phyloP scores from a whole-genome alignment of 345 rosid genomes.

The Hypericum androsaemum region DNA sequence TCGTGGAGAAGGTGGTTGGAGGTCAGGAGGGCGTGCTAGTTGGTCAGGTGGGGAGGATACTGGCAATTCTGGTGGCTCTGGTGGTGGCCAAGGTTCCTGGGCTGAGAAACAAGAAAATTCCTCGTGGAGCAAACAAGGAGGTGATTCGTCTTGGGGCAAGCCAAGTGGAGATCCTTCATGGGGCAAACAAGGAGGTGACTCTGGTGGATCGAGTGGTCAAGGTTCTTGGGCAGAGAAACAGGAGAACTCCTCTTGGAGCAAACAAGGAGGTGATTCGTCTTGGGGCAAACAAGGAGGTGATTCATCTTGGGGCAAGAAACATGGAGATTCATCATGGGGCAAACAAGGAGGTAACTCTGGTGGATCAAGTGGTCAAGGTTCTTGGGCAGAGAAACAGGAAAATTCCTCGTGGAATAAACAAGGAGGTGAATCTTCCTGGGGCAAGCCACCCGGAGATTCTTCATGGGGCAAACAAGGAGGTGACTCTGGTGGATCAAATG shows the following conservation, averaged over 20 bases:
- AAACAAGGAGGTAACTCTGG: slow-evolving; percentile 3
- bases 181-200: no score
- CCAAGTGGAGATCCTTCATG: not conserved
- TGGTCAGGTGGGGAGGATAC: slow-evolving; percentile 11
- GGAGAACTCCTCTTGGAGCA: no score
- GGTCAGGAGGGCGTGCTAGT: slow-evolving; percentile 2
- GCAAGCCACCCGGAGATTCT: no score
- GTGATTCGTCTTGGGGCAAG: slow-evolving; percentile 6
- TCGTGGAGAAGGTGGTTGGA: slow-evolving; percentile 4
- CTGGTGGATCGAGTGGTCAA: slow-evolving; percentile 12
- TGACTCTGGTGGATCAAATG: slow-evolving; percentile 5
- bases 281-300: no score
- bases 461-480: slow-evolving; percentile 12
- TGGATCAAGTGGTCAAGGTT: no score
- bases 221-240: not conserved
- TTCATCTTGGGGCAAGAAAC: not conserved
- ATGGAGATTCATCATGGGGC: slow-evolving; percentile 21
- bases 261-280: no score
- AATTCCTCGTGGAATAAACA: no score
- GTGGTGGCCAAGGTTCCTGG: slow-evolving; percentile 12
- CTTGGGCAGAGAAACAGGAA: no score
- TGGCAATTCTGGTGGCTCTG: slow-evolving; percentile 8
- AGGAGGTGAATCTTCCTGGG: no score
- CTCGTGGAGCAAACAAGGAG: slow-evolving; percentile 5
- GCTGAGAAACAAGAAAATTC: slow-evolving; percentile 4